phyloP scores from a whole-genome alignment of 139 green algal species.

The Parachlorella kessleri region DNA sequence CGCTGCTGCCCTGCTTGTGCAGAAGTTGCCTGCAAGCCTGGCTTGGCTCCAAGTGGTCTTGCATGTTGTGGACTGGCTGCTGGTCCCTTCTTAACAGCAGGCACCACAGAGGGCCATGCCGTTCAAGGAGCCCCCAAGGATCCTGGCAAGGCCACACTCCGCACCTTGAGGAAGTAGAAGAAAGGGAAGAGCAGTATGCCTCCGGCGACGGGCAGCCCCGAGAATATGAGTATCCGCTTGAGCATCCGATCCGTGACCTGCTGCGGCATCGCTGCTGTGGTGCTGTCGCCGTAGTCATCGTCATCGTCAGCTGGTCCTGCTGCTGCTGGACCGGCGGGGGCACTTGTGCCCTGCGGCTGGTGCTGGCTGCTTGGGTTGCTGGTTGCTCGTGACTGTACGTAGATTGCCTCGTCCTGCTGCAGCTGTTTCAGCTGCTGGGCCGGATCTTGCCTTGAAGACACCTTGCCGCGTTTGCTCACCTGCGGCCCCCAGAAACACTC shows the following conservation, averaged over 20 bases:
- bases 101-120: too few species aligned
- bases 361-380: slow-evolving; percentile 32
- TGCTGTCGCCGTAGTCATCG: background rate
- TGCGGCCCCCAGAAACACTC: slow-evolving; percentile 6
- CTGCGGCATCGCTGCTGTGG: slow-evolving; percentile 14
- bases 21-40: too few species aligned
- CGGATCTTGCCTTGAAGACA: slow-evolving; percentile 26
- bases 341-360: background rate
- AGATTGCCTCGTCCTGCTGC: slow-evolving; percentile 29
- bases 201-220: slow-evolving; percentile 55
- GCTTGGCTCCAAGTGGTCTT: too few species aligned
- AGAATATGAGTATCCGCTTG: slow-evolving; percentile 65
- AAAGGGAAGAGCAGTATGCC: slow-evolving; percentile 64
- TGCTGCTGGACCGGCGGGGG: slow-evolving; percentile 6
- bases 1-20: too few species aligned
- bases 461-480: slow-evolving; percentile 51
- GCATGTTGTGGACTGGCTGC: too few species aligned
- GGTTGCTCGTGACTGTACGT: slow-evolving; percentile 1
- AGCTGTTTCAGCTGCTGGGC: slow-evolving; percentile 40
- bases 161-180: slow-evolving; percentile 76
- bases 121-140: too few species aligned
- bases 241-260: slow-evolving; percentile 72
- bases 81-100: too few species aligned
- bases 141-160: too few species aligned
- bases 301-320: background rate